Conservation (phyloP, 257 asterid genomes). For the Scutellaria minor region DNA sequence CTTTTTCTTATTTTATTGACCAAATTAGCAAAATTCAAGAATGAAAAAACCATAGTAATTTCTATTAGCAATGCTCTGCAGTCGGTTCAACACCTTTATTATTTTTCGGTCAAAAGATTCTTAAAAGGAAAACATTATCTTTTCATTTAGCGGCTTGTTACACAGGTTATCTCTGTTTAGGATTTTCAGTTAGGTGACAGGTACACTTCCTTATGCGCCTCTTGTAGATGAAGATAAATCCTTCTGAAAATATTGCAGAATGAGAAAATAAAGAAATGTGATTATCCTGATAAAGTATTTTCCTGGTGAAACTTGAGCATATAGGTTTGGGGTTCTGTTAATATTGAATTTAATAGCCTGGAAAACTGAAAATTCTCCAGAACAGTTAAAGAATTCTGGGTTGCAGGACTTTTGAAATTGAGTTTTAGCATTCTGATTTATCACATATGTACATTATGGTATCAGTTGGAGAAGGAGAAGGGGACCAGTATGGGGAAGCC, state of each 20-base stretch:
- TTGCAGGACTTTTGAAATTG: not conserved
- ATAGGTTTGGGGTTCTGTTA: not conserved
- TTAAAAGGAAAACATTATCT: not conserved
- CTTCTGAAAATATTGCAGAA: not conserved
- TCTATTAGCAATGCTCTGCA: not conserved
- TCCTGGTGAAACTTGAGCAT: conserved; percentile 15
- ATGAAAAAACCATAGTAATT: not conserved
- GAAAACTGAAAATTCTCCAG: not conserved
- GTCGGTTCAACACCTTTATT: not conserved
- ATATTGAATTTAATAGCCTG: not conserved
- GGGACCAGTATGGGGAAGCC: not conserved
- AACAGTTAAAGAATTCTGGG: not conserved
- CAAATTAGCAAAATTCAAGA: conserved; percentile 9
- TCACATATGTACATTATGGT: not conserved
- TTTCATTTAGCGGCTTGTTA: not conserved
- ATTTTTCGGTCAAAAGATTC: not conserved
- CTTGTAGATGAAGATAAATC: not conserved
- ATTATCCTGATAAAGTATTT: not conserved
- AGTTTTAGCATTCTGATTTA: not conserved
- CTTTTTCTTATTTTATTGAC: conserved; percentile 25
- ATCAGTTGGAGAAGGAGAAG: conserved; percentile 9
- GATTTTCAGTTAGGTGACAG: not conserved
- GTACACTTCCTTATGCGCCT: not conserved
- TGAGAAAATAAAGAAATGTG: not conserved
- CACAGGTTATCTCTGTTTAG: not conserved